These are phyloP conservation scores for Neofusicoccum ribis DNA, from an alignment of 2,329 filamentous ascomycete species.

Conservation along the genomic window DNA sequence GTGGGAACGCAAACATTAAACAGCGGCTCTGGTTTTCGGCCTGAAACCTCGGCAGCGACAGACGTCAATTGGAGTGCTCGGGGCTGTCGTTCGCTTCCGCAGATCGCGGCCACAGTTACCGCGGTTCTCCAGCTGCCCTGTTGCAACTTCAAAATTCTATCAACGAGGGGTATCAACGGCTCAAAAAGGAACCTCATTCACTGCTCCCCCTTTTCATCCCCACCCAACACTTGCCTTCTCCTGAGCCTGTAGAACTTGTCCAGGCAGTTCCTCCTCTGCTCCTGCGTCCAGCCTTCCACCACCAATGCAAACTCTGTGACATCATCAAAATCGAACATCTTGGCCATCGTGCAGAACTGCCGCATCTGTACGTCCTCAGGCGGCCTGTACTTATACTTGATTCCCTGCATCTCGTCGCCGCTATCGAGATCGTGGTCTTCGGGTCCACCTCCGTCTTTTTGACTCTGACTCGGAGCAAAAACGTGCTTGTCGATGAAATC, in stretches of 20 bases:
- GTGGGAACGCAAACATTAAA: not conserved
- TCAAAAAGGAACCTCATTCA: constrained; percentile 10
- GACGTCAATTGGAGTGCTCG: not conserved
- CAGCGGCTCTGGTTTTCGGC: not conserved
- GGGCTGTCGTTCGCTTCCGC: constrained; percentile 15
- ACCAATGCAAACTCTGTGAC: constrained; percentile 84
- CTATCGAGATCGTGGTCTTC: constrained; percentile 24
- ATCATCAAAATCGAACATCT: constrained; percentile 71
- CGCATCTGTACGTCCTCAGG: constrained; percentile 71
- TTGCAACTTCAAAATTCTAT: not conserved
- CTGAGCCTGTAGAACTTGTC: constrained; percentile 76
- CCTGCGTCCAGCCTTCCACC: constrained; percentile 88
- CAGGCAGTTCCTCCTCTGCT: constrained; percentile 73
- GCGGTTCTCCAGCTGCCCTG: constrained; percentile 14
- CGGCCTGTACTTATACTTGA: constrained; percentile 68
- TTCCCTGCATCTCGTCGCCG: constrained; percentile 28
- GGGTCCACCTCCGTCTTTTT: constrained; percentile 17
- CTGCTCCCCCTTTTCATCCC: constrained; percentile 7
- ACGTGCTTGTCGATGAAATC: constrained; percentile 56
- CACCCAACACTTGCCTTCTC: constrained; percentile 46
- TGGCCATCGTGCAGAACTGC: constrained; percentile 91
- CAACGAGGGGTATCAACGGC: constrained; percentile 3
- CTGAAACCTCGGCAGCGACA: not conserved
- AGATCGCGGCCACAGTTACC: constrained; percentile 4
- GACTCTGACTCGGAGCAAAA: constrained; percentile 54